Conservation (phyloP, 495 filamentous ascomycete genomes). For the Xylaria castorea region DNA sequence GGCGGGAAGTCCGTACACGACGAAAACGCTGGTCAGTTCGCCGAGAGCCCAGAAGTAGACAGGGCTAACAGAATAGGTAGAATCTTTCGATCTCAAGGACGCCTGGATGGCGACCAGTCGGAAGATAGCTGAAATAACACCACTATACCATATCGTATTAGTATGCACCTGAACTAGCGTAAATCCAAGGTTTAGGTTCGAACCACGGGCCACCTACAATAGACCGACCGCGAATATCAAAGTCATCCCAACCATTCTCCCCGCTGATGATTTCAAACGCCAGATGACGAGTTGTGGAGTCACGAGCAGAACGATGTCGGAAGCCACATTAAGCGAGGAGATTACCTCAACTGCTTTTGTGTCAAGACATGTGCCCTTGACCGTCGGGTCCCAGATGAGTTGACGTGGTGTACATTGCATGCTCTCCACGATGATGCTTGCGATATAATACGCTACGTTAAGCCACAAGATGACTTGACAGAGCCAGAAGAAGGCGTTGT, state of each 20-base stretch:
- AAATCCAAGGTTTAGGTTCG: not conserved
- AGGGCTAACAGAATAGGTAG: constrained; percentile 9
- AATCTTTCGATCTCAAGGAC: constrained; percentile 11
- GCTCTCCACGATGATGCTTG: constrained; percentile 9
- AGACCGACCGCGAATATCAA: constrained; percentile 12
- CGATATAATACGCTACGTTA: constrained; percentile 15
- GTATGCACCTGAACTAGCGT: not conserved
- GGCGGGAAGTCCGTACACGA: constrained; percentile 12
- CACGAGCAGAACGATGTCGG: constrained; percentile 10
- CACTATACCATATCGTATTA: constrained; percentile 6
- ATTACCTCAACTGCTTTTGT: constrained; percentile 6
- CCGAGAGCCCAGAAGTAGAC: constrained; percentile 25
- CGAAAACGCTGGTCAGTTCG: constrained; percentile 21
- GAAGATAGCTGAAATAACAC: constrained; percentile 17
- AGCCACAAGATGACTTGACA: constrained; percentile 17
- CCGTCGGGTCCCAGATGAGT: constrained; percentile 12
- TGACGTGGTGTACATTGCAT: constrained; percentile 17
- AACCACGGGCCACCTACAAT: constrained; percentile 16
- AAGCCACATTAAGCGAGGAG: constrained; percentile 16
- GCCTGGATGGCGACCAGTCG: constrained; percentile 9
- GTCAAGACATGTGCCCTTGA: constrained; percentile 16
- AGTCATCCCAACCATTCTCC: constrained; percentile 1
- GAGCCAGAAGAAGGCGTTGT: constrained; percentile 16
- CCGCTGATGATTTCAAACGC: not conserved
- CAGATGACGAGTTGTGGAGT: constrained; percentile 19